phyloP scores from a whole-genome alignment of 306 rosid genomes.

The Lupinus albus region DNA sequence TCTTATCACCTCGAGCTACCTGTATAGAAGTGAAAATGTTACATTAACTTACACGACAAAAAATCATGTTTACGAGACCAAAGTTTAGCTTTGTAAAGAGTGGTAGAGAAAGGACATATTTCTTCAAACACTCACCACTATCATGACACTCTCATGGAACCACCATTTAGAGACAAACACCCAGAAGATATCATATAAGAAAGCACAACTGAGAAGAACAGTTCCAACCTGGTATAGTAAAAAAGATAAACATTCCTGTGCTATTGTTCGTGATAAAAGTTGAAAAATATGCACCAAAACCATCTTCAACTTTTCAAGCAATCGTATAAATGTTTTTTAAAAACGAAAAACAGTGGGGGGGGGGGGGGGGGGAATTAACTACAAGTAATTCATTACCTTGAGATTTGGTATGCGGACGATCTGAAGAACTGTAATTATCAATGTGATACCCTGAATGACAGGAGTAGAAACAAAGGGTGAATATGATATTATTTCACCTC shows the following conservation, averaged over 20 bases:
- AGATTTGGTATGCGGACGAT: slow-evolving; percentile 96
- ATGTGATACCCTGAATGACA: slow-evolving; percentile 74
- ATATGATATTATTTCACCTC: slow-evolving; percentile 29
- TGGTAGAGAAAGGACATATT: slow-evolving; percentile 10
- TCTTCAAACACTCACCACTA: slow-evolving; percentile 75
- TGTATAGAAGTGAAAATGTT: slow-evolving; percentile 42
- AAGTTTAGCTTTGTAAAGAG: slow-evolving; percentile 33
- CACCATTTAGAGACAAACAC: slow-evolving; percentile 93
- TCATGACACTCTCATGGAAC: slow-evolving; percentile 99
- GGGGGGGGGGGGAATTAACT: too few species aligned
- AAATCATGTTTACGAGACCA: slow-evolving; percentile 13
- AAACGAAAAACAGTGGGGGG: background rate
- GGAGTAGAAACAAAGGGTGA: slow-evolving; percentile 12
- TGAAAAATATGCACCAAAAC: slow-evolving; percentile 17
- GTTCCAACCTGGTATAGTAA: slow-evolving; percentile 80
- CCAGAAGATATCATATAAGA: slow-evolving; percentile 95
- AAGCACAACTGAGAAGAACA: slow-evolving; percentile 95
- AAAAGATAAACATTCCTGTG: background rate
- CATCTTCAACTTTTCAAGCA: slow-evolving; percentile 25
- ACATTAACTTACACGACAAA: background rate
- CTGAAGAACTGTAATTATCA: slow-evolving; percentile 97
- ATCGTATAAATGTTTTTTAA: background rate
- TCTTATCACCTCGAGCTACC: slow-evolving; percentile 98
- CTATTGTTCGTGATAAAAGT: slow-evolving; percentile 10
- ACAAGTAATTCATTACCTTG: slow-evolving; percentile 62